A percentile compares a stretch with the other conserved stretches of the same genome.
These are phyloP conservation scores for Tetragonia tetragonoides DNA, from an alignment of 148 eudicot species.

Conservation along the genomic window DNA sequence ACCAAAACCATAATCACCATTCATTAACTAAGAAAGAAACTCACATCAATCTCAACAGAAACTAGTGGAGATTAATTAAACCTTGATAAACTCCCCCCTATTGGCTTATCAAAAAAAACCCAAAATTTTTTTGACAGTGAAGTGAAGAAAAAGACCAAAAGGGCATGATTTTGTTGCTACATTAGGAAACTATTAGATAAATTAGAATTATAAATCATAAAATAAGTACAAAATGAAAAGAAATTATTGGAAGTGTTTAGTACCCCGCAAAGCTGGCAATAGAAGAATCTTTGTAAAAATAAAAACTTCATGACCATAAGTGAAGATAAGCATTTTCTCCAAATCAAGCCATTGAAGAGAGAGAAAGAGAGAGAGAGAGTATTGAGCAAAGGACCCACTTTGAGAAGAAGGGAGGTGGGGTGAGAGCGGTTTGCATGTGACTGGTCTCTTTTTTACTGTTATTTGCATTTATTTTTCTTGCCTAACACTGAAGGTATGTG, in stretches of 20 bases:
- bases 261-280: slow-evolving; percentile 13
- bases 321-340: neutral
- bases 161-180: neutral
- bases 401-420: neutral
- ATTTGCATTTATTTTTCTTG: slow-evolving; percentile 4
- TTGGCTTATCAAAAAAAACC: neutral
- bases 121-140: neutral
- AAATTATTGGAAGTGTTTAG: neutral
- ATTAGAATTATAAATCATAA: neutral
- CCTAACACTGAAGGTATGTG: slow-evolving; percentile 14
- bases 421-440: slow-evolving; percentile 44
- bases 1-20: slow-evolving; percentile 16
- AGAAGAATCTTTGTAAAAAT: neutral
- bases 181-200: neutral
- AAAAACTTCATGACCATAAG: neutral
- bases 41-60: slow-evolving; percentile 3
- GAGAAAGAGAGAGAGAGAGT: neutral
- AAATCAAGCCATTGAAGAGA: neutral
- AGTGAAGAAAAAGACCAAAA: neutral
- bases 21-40: slow-evolving; percentile 16
- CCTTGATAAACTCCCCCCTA: neutral
- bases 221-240: neutral
- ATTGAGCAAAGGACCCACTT: slow-evolving; percentile 8
- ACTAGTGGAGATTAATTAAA: neutral
- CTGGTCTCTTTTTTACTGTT: slow-evolving; percentile 12